Conservation (phyloP, 1,284 basidiomycete species). For the Takashimella koratensis region DNA sequence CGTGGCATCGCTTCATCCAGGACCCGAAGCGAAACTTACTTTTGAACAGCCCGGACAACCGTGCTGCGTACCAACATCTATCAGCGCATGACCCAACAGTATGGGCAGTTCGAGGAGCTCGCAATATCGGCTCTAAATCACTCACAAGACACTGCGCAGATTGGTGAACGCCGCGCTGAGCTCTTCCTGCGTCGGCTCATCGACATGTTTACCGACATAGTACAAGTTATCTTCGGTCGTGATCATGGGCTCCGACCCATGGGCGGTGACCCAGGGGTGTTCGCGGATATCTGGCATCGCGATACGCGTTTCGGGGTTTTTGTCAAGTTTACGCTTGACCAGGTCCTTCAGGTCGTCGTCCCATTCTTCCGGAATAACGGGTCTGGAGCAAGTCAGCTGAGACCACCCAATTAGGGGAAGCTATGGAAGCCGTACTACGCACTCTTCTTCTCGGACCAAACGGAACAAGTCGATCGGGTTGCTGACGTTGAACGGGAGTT, state of each 20-base stretch:
- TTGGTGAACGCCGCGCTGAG: constrained; percentile 45
- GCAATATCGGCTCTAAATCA: constrained; percentile 5
- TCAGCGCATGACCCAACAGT: constrained; percentile 3
- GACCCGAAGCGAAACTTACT: constrained; percentile 23
- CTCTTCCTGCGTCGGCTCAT: constrained; percentile 50
- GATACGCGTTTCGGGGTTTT: constrained; percentile 45
- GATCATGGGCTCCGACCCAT: constrained; percentile 45
- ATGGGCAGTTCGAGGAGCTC: neutral
- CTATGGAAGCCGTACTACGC: no score
- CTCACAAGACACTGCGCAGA: constrained; percentile 44
- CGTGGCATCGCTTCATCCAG: neutral
- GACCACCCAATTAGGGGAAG: no score
- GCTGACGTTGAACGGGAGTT: constrained; percentile 53
- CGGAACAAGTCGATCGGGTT: constrained; percentile 54
- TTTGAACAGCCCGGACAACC: constrained; percentile 47
- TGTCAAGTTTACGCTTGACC: constrained; percentile 46
- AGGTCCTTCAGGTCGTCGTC: constrained; percentile 39
- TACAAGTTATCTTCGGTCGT: constrained; percentile 48
- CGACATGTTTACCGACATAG: constrained; percentile 46
- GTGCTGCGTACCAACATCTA: constrained; percentile 24
- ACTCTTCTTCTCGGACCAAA: constrained; percentile 51
- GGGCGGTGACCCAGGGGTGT: constrained; percentile 50
- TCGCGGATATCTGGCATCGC: constrained; percentile 45
- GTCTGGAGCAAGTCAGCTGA: constrained; percentile 28
- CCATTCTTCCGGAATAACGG: constrained; percentile 45